Evolutionary conservation across 2,329 filamentous ascomycete genomes (phyloP), one percentile per base, ranked within the genome.

Genomic region (Diaporthe ilicicola): DNA sequence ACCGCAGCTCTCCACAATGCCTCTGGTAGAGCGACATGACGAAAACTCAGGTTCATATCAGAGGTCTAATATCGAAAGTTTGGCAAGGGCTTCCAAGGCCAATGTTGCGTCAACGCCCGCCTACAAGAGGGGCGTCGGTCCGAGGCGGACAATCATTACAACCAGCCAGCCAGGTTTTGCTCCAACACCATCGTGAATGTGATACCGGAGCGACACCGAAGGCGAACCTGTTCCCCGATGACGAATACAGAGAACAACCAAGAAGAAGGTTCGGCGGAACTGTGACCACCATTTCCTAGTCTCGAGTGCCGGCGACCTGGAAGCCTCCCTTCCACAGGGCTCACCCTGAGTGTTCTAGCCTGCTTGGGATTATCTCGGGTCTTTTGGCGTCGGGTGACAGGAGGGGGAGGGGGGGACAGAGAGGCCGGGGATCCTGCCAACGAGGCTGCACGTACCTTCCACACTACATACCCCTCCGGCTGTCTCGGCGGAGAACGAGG

Each of bases 201-300:
- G 59, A 64, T 50, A 64, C 59, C 59, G 59, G 59, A 62, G 42
- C 59, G 59, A 46, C 59, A 48, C 39, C 59, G 59, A 64, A 64
- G 44, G 46, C 29, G 42, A 50, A n/a, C 59, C 44, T 37, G 29
- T 37, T 4, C 59, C n/a, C 44, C 42, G 59, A 50, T 50, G 53
- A 55, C 53, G 53, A 55, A 37, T 55, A 42, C 59, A 64, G 55
- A 42, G 44, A 37, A 42, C 29, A 19, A 24, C 34, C 29, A 19
- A 55, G 17, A 67, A 56, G 44, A 61, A 68, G 46, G 53, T 71
- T 67, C 50, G 48, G 54, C 46, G 24, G 44, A 55, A 50, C 29
- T 29, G 37, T 24, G 10, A 50, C 29, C 19, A 64, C 7, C n/a
- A n/a, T 50, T 53, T 37, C 24, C 46, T 46, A 61, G 54, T 17